Conservation (phyloP, 2,329 filamentous ascomycete genomes). For the Pseudogymnoascus sp. region DNA sequence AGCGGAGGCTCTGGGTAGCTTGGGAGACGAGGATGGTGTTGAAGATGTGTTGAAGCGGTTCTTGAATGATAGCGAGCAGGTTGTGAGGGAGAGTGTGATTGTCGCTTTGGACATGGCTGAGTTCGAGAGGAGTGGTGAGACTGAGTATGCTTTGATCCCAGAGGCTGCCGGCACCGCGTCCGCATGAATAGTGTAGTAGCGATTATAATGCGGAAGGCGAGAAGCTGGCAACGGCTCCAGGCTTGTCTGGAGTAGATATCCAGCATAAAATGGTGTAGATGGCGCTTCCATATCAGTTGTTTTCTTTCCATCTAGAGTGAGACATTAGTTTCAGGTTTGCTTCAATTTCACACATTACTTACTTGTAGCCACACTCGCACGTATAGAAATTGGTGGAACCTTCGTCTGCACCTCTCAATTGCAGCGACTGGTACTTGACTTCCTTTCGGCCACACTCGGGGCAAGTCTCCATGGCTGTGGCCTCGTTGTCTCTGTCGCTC, state of each 20-base stretch:
- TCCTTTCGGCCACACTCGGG: slow-evolving; percentile 72
- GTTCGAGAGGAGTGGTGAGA: slow-evolving; percentile 80
- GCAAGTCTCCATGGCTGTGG: slow-evolving; percentile 60
- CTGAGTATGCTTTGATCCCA: slow-evolving; percentile 88
- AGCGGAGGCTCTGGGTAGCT: slow-evolving; percentile 86
- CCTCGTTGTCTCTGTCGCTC: slow-evolving; percentile 68
- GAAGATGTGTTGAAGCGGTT: slow-evolving; percentile 78
- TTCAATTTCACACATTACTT: slow-evolving; percentile 29
- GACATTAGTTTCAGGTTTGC: slow-evolving; percentile 12
- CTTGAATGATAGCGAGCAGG: slow-evolving; percentile 80
- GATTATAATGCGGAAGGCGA: not conserved
- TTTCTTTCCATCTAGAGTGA: slow-evolving; percentile 27
- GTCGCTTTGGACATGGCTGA: slow-evolving; percentile 98
- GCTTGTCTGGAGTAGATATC: slow-evolving; percentile 2
- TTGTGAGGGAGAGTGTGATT: slow-evolving; percentile 89
- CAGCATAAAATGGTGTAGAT: slow-evolving; percentile 4
- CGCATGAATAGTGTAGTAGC: not conserved
- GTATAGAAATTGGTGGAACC: slow-evolving; percentile 86
- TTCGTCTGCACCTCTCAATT: slow-evolving; percentile 89
- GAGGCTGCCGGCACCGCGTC: slow-evolving; percentile 33
- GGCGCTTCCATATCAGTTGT: slow-evolving; percentile 27
- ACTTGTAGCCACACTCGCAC: slow-evolving; percentile 82
- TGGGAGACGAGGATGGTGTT: slow-evolving; percentile 89
- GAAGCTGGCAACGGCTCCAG: not conserved
- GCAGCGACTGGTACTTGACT: slow-evolving; percentile 76